Base-by-base conservation (phyloP, 768 basidiomycete genomes). In the Tubosaeta sp. region DNA sequence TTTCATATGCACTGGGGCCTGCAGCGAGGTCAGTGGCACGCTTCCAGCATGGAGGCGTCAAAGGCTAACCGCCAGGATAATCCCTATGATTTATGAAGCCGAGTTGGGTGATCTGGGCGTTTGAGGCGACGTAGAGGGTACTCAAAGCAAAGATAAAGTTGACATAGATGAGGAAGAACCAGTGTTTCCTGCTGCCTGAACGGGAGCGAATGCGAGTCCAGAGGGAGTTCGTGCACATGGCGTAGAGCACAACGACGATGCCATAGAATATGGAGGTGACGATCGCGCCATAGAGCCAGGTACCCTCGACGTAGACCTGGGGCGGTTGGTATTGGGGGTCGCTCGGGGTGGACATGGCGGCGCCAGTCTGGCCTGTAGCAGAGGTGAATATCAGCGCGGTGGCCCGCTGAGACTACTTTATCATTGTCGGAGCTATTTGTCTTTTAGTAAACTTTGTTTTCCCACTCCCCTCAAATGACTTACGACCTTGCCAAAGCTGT, bases 401-500 rank as follows among this genome's bases (percentile, higher is more conserved):
- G n/a, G n/a, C n/a, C n/a, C n/a, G n/a, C n/a, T n/a, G n/a, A n/a
- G n/a, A n/a, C 29, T 27, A 11, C n/a, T 11, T 40, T 40, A 40
- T 24, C 39, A 18, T 36, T 19, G 18, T 7, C 19, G 19, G 35
- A 18, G 35, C 18, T 35, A 35, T 30, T 36, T n/a, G n/a, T n/a
- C n/a, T n/a, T n/a, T n/a, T 12, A 30, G 12, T 14, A 16, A 27
- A 36, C 18, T 32, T 34, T 22, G 13, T n/a, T 16, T 46, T n/a
- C 36, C 6, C 13, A 11, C 12, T 41, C 47, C 21, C 18, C 31
- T n/a, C n/a, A n/a, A 24, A 83, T 83, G 81, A 69, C 76, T 39
- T 69, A 71, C 52, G 82, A 88, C 65, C 80, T 90, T 22, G 74
- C 74, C 3, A 76, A 83, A 69, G 82, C 86, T 21, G 78, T 90